A percentile compares a stretch with the other conserved stretches of the same genome.
Conservation (phyloP, 352 stramenopile genomes). For the Thalassiosira mediterranea region DNA sequence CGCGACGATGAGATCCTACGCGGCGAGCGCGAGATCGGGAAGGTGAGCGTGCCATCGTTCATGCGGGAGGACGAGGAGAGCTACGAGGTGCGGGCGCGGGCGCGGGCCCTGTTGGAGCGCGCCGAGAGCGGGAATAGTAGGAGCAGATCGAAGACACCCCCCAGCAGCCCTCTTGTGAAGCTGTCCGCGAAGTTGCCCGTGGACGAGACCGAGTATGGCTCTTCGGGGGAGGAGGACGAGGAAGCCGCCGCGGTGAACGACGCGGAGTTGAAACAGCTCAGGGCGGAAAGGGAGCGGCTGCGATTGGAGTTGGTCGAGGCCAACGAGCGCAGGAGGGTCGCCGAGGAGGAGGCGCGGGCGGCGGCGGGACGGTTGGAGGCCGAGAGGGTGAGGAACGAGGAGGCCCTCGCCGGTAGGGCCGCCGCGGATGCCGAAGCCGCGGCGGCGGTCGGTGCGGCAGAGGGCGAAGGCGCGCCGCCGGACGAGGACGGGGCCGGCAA, state of each 20-base stretch:
- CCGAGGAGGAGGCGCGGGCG: not conserved
- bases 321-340: not conserved
- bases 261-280: not conserved
- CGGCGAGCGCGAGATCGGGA: not conserved
- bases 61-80: too few species aligned
- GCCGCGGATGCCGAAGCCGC: too few species aligned
- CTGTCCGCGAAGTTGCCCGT: too few species aligned
- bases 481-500: not conserved
- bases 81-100: not conserved
- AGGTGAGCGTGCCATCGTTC: not conserved
- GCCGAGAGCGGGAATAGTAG: not conserved
- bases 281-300: not conserved
- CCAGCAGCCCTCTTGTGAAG: not conserved
- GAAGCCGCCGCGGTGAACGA: not conserved
- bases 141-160: not conserved
- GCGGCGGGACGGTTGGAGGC: not conserved
- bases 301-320: not conserved
- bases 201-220: too few species aligned
- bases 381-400: not conserved
- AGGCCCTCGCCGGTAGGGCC: not conserved
- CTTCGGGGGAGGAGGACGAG: not conserved
- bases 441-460: too few species aligned
- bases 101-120: too few species aligned
- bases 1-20: not conserved
- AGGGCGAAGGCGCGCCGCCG: too few species aligned